Conservation (phyloP, 805 yeast genomes). For the Yarrowia yakushimensis region DNA sequence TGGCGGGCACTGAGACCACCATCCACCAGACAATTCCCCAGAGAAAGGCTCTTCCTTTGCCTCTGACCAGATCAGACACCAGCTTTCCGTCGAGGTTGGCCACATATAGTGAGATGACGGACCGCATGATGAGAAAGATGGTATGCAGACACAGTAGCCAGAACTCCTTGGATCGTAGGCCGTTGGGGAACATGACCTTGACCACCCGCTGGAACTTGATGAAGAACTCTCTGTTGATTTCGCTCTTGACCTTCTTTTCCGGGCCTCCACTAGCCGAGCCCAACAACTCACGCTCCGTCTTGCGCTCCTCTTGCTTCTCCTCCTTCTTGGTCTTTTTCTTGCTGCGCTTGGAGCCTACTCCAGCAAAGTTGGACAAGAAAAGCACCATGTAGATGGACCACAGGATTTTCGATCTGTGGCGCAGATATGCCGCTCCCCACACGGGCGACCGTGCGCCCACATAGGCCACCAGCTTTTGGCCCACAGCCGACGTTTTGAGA, state of each 20-base stretch:
- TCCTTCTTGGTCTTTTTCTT: constrained; percentile 19
- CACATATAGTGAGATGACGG: constrained; percentile 71
- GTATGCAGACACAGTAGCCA: constrained; percentile 51
- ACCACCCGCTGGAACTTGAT: constrained; percentile 32
- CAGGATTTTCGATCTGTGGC: constrained; percentile 30
- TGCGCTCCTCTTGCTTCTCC: constrained; percentile 3
- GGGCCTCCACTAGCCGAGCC: constrained; percentile 28
- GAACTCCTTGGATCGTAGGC: constrained; percentile 36
- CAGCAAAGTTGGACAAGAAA: constrained; percentile 30
- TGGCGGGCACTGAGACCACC: constrained; percentile 80
- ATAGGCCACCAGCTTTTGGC: constrained; percentile 10
- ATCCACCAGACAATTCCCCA: constrained; percentile 71
- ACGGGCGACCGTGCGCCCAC: constrained; percentile 26
- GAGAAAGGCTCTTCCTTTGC: constrained; percentile 60
- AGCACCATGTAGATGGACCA: constrained; percentile 30
- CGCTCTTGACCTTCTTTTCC: constrained; percentile 29
- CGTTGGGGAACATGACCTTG: constrained; percentile 38
- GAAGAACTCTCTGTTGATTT: constrained; percentile 34
- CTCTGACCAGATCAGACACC: constrained; percentile 76
- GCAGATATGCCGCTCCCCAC: constrained; percentile 26
- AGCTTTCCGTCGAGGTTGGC: constrained; percentile 83
- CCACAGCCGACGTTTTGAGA: constrained; percentile 24
- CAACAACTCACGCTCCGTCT: constrained; percentile 26
- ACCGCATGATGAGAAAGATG: constrained; percentile 58
- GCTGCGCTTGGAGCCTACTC: constrained; percentile 28